Evolutionary conservation across 2,329 filamentous ascomycete species (phyloP).

Genomic region (Neurospora crassa): DNA sequence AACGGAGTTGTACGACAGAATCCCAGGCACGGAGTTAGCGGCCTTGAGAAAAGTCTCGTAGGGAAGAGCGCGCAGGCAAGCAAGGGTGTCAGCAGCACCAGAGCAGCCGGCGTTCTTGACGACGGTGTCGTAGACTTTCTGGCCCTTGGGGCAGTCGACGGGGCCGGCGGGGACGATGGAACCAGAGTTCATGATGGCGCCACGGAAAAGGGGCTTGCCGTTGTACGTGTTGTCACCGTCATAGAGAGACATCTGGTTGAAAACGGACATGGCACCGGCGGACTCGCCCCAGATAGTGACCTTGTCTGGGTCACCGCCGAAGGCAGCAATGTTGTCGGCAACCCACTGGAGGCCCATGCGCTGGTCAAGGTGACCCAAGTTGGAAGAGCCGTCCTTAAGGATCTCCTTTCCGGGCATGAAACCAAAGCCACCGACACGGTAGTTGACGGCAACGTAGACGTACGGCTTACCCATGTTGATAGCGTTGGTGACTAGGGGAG

Average conservation of each 20-base stretch:
- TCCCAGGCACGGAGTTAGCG: slow-evolving; percentile 57
- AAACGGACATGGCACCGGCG: slow-evolving; percentile 62
- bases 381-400: slow-evolving; percentile 55
- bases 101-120: slow-evolving; percentile 53
- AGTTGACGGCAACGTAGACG: slow-evolving; percentile 69
- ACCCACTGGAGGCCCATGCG: slow-evolving; percentile 66
- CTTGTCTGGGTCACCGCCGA: slow-evolving; percentile 70
- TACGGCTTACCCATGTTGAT: slow-evolving; percentile 50
- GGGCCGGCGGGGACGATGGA: slow-evolving; percentile 50
- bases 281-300: slow-evolving; percentile 74
- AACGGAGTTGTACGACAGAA: slow-evolving; percentile 58
- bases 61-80: slow-evolving; percentile 53
- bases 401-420: slow-evolving; percentile 64
- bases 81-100: slow-evolving; percentile 44
- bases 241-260: slow-evolving; percentile 68
- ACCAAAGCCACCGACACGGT: slow-evolving; percentile 65
- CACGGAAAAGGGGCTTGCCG: slow-evolving; percentile 64
- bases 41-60: slow-evolving; percentile 56
- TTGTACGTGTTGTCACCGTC: slow-evolving; percentile 67
- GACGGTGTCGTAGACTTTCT: slow-evolving; percentile 54
- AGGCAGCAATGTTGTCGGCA: slow-evolving; percentile 64
- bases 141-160: slow-evolving; percentile 57
- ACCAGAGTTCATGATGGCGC: slow-evolving; percentile 69
- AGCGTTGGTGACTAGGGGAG: slow-evolving; percentile 34
- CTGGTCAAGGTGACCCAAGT: slow-evolving; percentile 65